A percentile compares a stretch with the other conserved stretches of the same genome.
Evolutionary conservation across 2,329 filamentous ascomycete genomes (phyloP).

Genomic region (Colletotrichum sp.): DNA sequence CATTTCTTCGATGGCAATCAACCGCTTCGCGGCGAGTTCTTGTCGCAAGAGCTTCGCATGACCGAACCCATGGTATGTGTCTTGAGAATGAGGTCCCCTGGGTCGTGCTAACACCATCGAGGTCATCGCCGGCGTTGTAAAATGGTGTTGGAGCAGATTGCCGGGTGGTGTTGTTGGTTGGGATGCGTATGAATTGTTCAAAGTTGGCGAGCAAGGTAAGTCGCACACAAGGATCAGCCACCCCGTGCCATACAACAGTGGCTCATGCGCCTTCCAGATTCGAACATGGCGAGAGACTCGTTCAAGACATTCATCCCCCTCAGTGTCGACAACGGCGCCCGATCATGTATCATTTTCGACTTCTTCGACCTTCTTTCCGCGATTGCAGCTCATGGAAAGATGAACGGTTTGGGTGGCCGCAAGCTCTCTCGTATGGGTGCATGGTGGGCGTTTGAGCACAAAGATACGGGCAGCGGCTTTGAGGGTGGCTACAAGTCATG

Average conservation of each 20-base stretch:
- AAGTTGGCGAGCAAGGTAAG: constrained; percentile 88
- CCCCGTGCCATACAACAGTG: not conserved
- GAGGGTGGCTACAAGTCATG: constrained; percentile 93
- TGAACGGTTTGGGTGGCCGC: constrained; percentile 88
- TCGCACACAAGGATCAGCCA: not conserved
- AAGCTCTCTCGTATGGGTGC: constrained; percentile 95
- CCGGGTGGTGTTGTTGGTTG: constrained; percentile 92
- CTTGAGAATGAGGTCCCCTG: constrained; percentile 20
- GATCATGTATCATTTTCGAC: constrained; percentile 89
- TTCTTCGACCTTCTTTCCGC: constrained; percentile 95
- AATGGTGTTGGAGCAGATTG: constrained; percentile 98
- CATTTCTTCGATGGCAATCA: constrained; percentile 84
- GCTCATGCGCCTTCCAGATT: constrained; percentile 64
- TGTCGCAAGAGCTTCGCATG: constrained; percentile 88
- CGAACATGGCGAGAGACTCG: constrained; percentile 86
- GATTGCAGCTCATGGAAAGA: constrained; percentile 90
- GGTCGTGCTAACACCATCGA: constrained; percentile 38
- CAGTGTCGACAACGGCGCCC: constrained; percentile 85
- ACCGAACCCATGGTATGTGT: constrained; percentile 86
- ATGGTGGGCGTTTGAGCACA: constrained; percentile 98
- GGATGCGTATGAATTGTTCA: constrained; percentile 97
- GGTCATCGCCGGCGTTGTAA: constrained; percentile 92
- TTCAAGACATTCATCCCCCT: constrained; percentile 97
- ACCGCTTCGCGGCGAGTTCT: constrained; percentile 68
- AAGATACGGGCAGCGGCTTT: constrained; percentile 86